Evolutionary conservation across 768 basidiomycete genomes (phyloP).

Genomic region (Leccinellum rugosiceps): DNA sequence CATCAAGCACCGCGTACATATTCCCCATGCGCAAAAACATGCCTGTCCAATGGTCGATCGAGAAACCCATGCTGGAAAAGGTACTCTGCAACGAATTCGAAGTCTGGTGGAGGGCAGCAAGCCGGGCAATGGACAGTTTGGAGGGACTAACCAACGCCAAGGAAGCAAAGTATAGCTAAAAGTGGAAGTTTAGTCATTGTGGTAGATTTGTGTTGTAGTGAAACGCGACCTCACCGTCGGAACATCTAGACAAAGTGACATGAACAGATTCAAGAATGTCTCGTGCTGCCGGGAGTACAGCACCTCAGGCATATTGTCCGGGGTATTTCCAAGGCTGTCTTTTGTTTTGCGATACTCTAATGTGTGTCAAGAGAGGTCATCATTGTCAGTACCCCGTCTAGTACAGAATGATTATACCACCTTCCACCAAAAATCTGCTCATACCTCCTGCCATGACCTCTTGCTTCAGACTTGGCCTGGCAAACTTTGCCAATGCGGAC

Average conservation of each 20-base stretch:
- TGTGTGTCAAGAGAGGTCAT: neutral
- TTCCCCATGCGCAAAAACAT: slow-evolving; percentile 19
- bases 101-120: slow-evolving; percentile 30
- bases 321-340: slow-evolving; percentile 16
- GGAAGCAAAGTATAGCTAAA: slow-evolving; percentile 26
- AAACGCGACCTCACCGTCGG: slow-evolving; percentile 14
- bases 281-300: slow-evolving; percentile 7
- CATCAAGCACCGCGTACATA: slow-evolving; percentile 21
- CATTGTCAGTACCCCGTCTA: neutral
- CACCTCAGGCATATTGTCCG: slow-evolving; percentile 9
- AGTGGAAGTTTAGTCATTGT: neutral
- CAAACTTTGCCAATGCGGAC: slow-evolving; percentile 13
- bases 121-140: slow-evolving; percentile 27
- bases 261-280: slow-evolving; percentile 3
- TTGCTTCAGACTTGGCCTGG: slow-evolving; percentile 7
- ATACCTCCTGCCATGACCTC: slow-evolving; percentile 25
- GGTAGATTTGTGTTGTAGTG: neutral
- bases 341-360: slow-evolving; percentile 24
- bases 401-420: slow-evolving; percentile 7
- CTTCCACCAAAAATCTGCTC: slow-evolving; percentile 10
- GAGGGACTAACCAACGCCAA: slow-evolving; percentile 25
- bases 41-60: slow-evolving; percentile 6
- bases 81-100: slow-evolving; percentile 22
- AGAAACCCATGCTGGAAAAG: slow-evolving; percentile 13
- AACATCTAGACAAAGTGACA: slow-evolving; percentile 11